A percentile compares a stretch with the other conserved stretches of the same genome.
These are phyloP conservation scores for Pistacia atlantica DNA, from an alignment of 345 rosid species.

Conservation along the genomic window DNA sequence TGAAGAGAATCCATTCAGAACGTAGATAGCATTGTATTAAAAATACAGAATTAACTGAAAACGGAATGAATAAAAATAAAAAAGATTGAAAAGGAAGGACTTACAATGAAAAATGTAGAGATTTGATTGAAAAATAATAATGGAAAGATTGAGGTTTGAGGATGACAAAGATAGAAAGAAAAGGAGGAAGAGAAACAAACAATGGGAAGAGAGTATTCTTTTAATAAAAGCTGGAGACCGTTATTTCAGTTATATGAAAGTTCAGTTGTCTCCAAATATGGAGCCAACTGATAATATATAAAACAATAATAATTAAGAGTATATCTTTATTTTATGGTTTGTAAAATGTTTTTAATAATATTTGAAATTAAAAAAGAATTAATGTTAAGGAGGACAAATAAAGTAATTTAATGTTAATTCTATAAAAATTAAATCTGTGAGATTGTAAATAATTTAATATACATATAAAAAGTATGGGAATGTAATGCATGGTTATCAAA, in stretches of 20 bases:
- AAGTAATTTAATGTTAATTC: too few species aligned
- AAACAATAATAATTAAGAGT: too few species aligned
- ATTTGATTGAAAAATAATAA: background rate
- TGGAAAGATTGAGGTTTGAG: background rate
- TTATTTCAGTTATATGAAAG: constrained; percentile 3
- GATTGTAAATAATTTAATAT: too few species aligned
- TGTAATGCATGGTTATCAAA: too few species aligned
- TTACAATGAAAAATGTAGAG: background rate
- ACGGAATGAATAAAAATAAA: background rate
- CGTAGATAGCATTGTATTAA: background rate
- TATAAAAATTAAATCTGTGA: too few species aligned
- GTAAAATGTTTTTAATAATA: too few species aligned
- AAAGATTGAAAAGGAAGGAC: background rate
- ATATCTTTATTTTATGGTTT: too few species aligned
- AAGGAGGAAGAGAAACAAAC: background rate
- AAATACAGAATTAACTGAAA: background rate
- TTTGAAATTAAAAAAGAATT: too few species aligned
- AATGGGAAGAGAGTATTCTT: background rate
- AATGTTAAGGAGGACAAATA: too few species aligned
- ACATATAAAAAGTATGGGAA: too few species aligned
- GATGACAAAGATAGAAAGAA: constrained; percentile 6
- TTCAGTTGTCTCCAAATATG: background rate
- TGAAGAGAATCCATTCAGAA: background rate
- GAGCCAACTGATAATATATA: background rate
- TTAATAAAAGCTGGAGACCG: background rate